phyloP scores from a whole-genome alignment of 495 filamentous ascomycete species.

The Aspergillus incahuasiensis region DNA sequence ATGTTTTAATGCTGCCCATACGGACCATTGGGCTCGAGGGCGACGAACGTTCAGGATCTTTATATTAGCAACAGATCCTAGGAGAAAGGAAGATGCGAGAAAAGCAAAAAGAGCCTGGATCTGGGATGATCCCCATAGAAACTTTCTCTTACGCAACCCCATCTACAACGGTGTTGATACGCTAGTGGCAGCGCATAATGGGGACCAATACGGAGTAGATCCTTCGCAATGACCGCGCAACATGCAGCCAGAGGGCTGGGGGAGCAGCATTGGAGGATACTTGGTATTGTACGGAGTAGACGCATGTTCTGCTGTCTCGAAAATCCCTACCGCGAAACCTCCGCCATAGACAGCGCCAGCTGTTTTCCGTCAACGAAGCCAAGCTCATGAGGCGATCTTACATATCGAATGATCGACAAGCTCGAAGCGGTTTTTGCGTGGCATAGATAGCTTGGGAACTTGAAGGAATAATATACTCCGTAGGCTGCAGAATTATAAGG shows the following conservation, averaged over 20 bases:
- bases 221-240: background rate
- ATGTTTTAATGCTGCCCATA: background rate
- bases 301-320: background rate
- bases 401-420: constrained; percentile 8
- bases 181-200: background rate
- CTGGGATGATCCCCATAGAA: background rate
- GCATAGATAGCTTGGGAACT: constrained; percentile 1
- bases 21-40: background rate
- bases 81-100: background rate
- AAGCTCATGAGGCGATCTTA: constrained; percentile 5
- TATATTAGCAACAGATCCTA: background rate
- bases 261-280: background rate
- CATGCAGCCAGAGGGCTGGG: background rate
- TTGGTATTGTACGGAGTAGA: background rate
- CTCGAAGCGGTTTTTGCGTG: background rate
- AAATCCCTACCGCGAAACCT: background rate
- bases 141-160: constrained; percentile 7
- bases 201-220: background rate
- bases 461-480: no score
- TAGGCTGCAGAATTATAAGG: no score
- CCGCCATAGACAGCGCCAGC: background rate
- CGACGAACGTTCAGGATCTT: background rate
- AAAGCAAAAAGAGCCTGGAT: constrained; percentile 1
- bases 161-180: constrained; percentile 4
- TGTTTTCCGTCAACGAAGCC: background rate